Conservation (phyloP, 805 yeast species). For the Nakazawaea laoshanensis region DNA sequence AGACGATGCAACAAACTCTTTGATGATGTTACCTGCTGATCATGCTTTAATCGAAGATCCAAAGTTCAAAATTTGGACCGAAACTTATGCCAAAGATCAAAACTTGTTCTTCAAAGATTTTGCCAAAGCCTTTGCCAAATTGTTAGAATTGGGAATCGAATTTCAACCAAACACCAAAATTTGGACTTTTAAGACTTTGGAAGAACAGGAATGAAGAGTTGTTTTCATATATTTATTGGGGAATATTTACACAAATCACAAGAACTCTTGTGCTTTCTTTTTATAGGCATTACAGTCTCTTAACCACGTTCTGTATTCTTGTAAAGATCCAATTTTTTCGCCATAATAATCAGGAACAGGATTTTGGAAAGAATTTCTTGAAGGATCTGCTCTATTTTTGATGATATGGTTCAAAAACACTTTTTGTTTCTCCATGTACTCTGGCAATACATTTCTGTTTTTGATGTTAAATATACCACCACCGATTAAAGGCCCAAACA, state of each 20-base stretch:
- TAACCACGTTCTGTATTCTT: constrained; percentile 90
- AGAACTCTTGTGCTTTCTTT: constrained; percentile 70
- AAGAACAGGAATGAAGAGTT: constrained; percentile 43
- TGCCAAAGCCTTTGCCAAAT: constrained; percentile 32
- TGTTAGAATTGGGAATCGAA: constrained; percentile 66
- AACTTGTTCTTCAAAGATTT: constrained; percentile 42
- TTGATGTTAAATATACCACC: constrained; percentile 54
- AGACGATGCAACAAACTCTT: constrained; percentile 44
- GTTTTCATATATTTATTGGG: constrained; percentile 1
- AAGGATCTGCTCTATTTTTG: constrained; percentile 83
- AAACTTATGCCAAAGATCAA: constrained; percentile 40
- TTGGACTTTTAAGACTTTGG: constrained; percentile 56
- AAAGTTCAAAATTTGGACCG: constrained; percentile 34
- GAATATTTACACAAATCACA: constrained; percentile 25
- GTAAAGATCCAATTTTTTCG: constrained; percentile 82
- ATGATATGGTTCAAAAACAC: constrained; percentile 67
- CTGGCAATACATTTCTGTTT: constrained; percentile 35
- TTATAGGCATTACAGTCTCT: constrained; percentile 90
- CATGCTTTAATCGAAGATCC: constrained; percentile 41
- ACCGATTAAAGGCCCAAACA: constrained; percentile 79
- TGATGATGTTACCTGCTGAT: constrained; percentile 57
- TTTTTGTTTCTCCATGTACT: constrained; percentile 56
- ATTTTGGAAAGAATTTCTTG: constrained; percentile 80
- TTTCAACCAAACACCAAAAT: constrained; percentile 42
- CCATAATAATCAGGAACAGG: constrained; percentile 99